Evolutionary conservation across 2,329 filamentous ascomycete genomes (phyloP).

Genomic region (Penicillium polonicum): DNA sequence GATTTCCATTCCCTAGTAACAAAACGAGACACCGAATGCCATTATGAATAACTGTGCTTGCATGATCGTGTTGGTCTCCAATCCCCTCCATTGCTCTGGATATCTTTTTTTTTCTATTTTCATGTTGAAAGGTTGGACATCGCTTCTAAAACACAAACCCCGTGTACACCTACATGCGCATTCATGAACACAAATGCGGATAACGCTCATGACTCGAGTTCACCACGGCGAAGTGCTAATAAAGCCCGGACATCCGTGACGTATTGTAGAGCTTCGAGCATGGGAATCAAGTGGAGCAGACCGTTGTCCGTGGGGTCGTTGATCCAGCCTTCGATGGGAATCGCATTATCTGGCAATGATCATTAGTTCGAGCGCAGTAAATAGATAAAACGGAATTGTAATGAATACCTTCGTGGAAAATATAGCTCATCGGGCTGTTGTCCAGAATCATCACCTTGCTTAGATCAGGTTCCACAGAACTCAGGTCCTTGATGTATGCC

Average conservation of each 20-base stretch:
- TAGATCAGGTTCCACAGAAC: conserved; percentile 91
- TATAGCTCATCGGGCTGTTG: conserved; percentile 96
- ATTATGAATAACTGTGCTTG: conserved; percentile 11
- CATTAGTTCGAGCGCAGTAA: conserved; percentile 3
- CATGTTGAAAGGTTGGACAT: conserved; percentile 2
- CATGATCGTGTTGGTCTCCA: conserved; percentile 1
- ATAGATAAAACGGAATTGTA: not conserved
- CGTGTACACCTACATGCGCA: conserved; percentile 23
- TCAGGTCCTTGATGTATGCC: conserved; percentile 96
- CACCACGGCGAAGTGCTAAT: conserved; percentile 82
- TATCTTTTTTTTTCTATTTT: conserved; percentile 6
- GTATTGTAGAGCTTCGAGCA: conserved; percentile 93
- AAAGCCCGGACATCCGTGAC: conserved; percentile 92
- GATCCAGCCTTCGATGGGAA: conserved; percentile 99
- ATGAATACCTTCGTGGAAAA: conserved; percentile 86
- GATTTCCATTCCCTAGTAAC: conserved; percentile 3
- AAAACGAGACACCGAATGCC: not conserved
- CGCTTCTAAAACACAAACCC: conserved; percentile 16
- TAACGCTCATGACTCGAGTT: conserved; percentile 47
- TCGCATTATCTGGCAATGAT: conserved; percentile 76
- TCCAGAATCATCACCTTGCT: conserved; percentile 99
- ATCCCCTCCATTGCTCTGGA: not conserved
- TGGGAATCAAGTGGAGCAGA: conserved; percentile 83
- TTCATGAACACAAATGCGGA: conserved; percentile 15
- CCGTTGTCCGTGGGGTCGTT: conserved; percentile 97